A percentile compares a stretch with the other conserved stretches of the same genome.
Evolutionary conservation across 176 grass and related monocot species (phyloP).

Genomic region (Carex pumila): DNA sequence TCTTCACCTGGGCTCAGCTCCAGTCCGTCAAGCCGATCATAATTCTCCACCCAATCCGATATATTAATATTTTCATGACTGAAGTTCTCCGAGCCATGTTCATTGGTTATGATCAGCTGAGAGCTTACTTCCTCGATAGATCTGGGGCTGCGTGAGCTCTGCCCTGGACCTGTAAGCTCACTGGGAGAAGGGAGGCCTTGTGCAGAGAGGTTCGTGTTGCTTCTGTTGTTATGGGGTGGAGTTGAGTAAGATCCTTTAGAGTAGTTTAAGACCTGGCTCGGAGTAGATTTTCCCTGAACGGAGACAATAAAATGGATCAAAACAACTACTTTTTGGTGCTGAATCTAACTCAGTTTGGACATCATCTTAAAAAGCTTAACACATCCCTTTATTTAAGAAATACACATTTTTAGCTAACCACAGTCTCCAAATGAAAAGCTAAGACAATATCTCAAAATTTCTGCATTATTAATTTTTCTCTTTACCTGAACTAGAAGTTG

Average conservation of each 20-base stretch:
- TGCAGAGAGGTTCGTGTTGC: neutral
- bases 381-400: neutral
- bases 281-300: conserved; percentile 27
- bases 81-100: conserved; percentile 7
- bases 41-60: conserved; percentile 42
- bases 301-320: neutral
- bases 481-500: neutral
- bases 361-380: neutral
- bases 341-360: neutral
- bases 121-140: conserved; percentile 83
- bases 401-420: neutral
- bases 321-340: neutral
- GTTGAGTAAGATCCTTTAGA: conserved; percentile 26
- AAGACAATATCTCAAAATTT: neutral
- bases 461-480: neutral
- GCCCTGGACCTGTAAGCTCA: conserved; percentile 28
- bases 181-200: neutral
- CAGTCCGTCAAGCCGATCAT: conserved; percentile 16
- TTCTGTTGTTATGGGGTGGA: conserved; percentile 4
- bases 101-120: conserved; percentile 20
- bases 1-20: conserved; percentile 3
- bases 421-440: neutral
- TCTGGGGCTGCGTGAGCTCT: conserved; percentile 41
- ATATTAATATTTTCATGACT: conserved; percentile 1
- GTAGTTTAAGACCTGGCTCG: conserved; percentile 9